Conservation (phyloP, 257 asterid species). For the Perilla frutescens region DNA sequence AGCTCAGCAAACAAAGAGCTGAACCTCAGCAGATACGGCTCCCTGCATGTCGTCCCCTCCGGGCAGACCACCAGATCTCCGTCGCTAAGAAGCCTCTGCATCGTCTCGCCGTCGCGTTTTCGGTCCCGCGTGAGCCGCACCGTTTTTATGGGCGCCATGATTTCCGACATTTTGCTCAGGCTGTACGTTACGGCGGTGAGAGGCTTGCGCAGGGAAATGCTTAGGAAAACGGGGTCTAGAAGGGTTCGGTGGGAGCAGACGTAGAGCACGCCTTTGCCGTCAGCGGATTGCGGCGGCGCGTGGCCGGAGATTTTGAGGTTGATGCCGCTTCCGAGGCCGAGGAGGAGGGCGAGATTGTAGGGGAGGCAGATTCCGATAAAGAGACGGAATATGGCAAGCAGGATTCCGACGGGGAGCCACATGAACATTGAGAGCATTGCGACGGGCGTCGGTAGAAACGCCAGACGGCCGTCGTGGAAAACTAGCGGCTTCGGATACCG, state of each 20-base stretch:
- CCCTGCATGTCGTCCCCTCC: constrained; percentile 96
- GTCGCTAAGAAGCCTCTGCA: constrained; percentile 57
- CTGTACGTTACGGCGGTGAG: constrained; percentile 91
- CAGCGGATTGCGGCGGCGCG: constrained; percentile 35
- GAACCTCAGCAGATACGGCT: constrained; percentile 82
- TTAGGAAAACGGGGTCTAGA: constrained; percentile 80
- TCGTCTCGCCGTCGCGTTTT: constrained; percentile 56
- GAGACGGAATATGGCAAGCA: constrained; percentile 59
- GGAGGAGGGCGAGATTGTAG: constrained; percentile 43
- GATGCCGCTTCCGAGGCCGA: constrained; percentile 61
- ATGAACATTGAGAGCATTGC: constrained; percentile 74
- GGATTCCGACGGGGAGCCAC: constrained; percentile 81
- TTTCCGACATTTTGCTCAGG: constrained; percentile 82
- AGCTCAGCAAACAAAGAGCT: constrained; percentile 89
- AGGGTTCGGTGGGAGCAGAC: constrained; percentile 91
- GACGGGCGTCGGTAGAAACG: constrained; percentile 80
- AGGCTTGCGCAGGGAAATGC: constrained; percentile 53
- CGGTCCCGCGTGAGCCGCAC: constrained; percentile 72
- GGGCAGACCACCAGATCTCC: constrained; percentile 94
- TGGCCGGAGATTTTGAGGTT: constrained; percentile 45
- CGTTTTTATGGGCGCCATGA: constrained; percentile 75
- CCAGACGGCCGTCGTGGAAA: constrained; percentile 90
- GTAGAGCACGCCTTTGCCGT: constrained; percentile 62
- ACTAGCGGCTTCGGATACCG: constrained; percentile 83
- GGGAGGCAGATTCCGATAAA: constrained; percentile 64